Base-by-base conservation (phyloP, 257 asterid species). In the Penstemon eatonii region DNA sequence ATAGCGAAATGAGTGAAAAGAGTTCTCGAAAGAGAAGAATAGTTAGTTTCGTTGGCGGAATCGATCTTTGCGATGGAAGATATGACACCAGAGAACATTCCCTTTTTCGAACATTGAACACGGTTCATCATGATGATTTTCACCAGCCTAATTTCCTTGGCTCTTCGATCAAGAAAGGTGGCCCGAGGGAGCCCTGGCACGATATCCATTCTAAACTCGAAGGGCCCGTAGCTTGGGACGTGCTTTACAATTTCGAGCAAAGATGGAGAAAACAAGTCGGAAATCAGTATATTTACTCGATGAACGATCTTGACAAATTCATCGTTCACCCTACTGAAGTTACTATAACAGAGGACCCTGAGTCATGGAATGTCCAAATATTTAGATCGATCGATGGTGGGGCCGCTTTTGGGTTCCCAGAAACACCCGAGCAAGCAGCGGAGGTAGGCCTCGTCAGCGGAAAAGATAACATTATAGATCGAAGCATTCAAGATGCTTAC, bases 151-250 rank as follows among this genome's bases (percentile, higher is more conserved):
- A 82, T 25, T 90, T 93, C 68, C 85, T 91, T 6, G 96, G 95
- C 0, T 73, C 97, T 10, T 81, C 86, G 0, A 68, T 90, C 66
- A 60, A 3, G 46, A 93, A 91, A 78, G 97, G 99, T 0, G 97
- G 99, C 0, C 96, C 97, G 0, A 75, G 99, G 63, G 96, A 93
- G 83, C 97, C 99, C 3, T 93, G 99, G 97, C 99, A 93, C 38
- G 99, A 93, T 47, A 77, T 88, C 45, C 98, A 93, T 41, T 90
- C 95, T 60, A 75, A 86, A 39, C 67, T 93, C 3, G 96, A 93
- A 68, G 98, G 98, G 2, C 96, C 96, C 0, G 92, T 78, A 3
- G 96, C 96, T 3, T 93, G 98, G 98, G 98, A 93, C 56, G 92
- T 87, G n/a, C 54, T 93, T 66, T 93, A 82, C 68, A 93, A 93